A percentile compares a stretch with the other conserved stretches of the same genome.
Evolutionary conservation across 257 asterid genomes (phyloP).

Genomic region (Buddleja alternifolia): DNA sequence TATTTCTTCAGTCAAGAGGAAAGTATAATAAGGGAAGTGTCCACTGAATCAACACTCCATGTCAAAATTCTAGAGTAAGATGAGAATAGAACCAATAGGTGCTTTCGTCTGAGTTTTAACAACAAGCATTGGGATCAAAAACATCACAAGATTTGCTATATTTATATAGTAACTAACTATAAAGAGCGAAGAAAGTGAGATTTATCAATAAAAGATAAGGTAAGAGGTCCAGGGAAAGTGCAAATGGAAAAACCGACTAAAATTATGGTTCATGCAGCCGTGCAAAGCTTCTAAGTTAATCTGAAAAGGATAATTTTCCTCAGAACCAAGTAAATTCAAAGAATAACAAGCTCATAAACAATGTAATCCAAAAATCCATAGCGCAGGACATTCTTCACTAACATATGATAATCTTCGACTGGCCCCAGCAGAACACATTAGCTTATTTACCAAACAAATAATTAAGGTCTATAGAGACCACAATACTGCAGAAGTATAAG

Average conservation of each 20-base stretch:
- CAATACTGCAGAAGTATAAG: conserved; percentile 14
- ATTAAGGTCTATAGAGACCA: neutral
- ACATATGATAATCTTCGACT: conserved; percentile 8
- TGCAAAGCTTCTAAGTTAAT: neutral
- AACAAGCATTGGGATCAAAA: conserved; percentile 12
- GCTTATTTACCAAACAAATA: conserved; percentile 16
- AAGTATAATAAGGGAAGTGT: neutral
- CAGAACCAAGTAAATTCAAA: conserved; percentile 4
- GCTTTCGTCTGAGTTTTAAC: neutral
- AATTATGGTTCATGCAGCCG: neutral
- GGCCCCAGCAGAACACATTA: conserved; percentile 24
- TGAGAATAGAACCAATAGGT: conserved; percentile 10
- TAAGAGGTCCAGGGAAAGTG: conserved; percentile 2
- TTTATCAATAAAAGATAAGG: conserved; percentile 9
- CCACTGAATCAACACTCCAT: neutral
- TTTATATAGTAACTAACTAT: neutral
- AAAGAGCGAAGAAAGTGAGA: conserved; percentile 2
- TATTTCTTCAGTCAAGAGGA: neutral
- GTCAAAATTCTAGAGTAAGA: conserved; percentile 16
- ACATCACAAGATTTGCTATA: neutral
- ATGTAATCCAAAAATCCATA: conserved; percentile 13
- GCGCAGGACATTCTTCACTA: conserved; percentile 14
- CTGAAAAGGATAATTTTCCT: neutral
- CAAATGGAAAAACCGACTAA: conserved; percentile 9
- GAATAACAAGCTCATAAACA: neutral